Evolutionary conservation across 371 early-diverging fungal genomes (phyloP).

Genomic region (Synchytrium microbalum): DNA sequence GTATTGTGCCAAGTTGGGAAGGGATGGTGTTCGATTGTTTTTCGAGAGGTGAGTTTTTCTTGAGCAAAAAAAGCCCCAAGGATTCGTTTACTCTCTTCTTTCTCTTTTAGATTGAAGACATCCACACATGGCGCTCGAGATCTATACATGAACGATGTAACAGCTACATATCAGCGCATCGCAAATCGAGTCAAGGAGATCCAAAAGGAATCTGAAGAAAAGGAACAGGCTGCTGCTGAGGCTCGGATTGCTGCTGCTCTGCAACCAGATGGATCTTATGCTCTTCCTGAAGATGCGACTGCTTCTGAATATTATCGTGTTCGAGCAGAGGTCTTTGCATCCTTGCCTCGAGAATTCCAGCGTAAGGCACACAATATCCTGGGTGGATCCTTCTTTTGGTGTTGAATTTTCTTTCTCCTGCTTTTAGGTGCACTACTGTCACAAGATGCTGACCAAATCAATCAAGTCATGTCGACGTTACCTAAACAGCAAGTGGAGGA

Average conservation of each 20-base stretch:
- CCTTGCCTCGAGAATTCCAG: slow-evolving; percentile 64
- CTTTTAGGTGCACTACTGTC: slow-evolving; percentile 55
- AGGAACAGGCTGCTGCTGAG: slow-evolving; percentile 16
- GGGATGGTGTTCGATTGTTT: slow-evolving; percentile 78
- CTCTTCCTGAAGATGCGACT: slow-evolving; percentile 35
- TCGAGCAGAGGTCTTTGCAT: slow-evolving; percentile 55
- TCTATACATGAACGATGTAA: slow-evolving; percentile 79
- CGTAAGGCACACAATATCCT: slow-evolving; percentile 14
- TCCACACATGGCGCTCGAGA: slow-evolving; percentile 50
- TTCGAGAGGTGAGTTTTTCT: slow-evolving; percentile 53
- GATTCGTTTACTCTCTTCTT: background rate
- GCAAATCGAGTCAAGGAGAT: slow-evolving; percentile 65
- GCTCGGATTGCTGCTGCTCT: slow-evolving; percentile 23
- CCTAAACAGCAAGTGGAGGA: slow-evolving; percentile 60
- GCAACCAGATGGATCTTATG: slow-evolving; percentile 35
- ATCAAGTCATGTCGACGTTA: slow-evolving; percentile 60
- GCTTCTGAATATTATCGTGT: slow-evolving; percentile 54
- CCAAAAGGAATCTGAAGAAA: slow-evolving; percentile 27
- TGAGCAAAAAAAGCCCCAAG: background rate
- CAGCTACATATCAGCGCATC: slow-evolving; percentile 72
- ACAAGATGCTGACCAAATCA: slow-evolving; percentile 71
- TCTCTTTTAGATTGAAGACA: slow-evolving; percentile 22
- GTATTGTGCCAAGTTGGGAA: slow-evolving; percentile 73
- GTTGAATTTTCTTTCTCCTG: background rate
- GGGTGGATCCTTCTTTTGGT: background rate